Percentiles rank a stretch among this genome's conserved stretches.
Conservation (phyloP, 2,329 filamentous ascomycete genomes). For the Sporothrix schenckii region DNA sequence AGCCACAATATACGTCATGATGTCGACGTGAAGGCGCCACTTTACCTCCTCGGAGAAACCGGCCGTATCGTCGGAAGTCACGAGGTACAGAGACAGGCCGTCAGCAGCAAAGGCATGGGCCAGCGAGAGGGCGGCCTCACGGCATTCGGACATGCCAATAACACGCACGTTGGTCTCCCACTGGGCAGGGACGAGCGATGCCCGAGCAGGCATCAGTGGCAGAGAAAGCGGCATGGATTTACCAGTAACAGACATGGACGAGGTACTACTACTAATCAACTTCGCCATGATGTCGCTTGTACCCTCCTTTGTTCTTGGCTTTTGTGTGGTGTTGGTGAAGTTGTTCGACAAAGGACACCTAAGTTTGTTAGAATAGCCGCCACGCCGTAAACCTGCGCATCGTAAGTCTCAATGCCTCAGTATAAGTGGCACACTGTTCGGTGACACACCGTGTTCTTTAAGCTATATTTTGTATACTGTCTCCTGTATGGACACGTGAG, state of each 20-base stretch:
- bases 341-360: background rate
- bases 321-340: background rate
- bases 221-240: background rate
- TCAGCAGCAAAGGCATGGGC: slow-evolving; percentile 78
- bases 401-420: background rate
- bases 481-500: slow-evolving; percentile 58
- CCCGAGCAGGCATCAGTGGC: background rate
- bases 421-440: background rate
- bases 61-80: slow-evolving; percentile 62
- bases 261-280: slow-evolving; percentile 40
- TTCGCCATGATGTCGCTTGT: slow-evolving; percentile 50
- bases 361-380: background rate
- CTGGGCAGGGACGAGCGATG: slow-evolving; percentile 55
- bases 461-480: slow-evolving; percentile 59
- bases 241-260: slow-evolving; percentile 17
- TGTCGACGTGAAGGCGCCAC: slow-evolving; percentile 75
- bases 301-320: background rate
- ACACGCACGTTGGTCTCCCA: slow-evolving; percentile 63
- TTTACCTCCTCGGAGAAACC: slow-evolving; percentile 66
- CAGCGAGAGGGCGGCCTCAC: slow-evolving; percentile 70
- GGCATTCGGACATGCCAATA: slow-evolving; percentile 68
- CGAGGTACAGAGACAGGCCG: slow-evolving; percentile 72
- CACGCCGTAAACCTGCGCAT: background rate
- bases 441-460: slow-evolving; percentile 20
- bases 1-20: slow-evolving; percentile 76